phyloP scores from a whole-genome alignment of 805 yeast genomes.

The Myxozyma vanderwaltii region DNA sequence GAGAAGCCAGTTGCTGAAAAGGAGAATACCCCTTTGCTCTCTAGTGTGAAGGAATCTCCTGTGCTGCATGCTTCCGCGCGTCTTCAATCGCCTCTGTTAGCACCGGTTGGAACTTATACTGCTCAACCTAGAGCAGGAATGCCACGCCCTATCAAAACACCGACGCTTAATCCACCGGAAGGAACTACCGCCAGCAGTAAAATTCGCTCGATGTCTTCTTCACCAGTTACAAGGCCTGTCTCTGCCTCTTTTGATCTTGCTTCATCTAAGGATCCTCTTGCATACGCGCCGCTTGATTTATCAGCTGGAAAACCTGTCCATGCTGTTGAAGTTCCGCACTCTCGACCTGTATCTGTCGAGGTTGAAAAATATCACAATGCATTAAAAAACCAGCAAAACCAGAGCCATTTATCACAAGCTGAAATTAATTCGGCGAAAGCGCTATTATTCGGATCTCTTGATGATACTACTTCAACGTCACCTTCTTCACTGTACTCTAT shows the following conservation, averaged over 20 bases:
- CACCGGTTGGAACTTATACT: neutral
- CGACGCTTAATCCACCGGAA: neutral
- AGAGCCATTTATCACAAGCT: neutral
- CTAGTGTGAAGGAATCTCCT: neutral
- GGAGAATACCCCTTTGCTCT: too few species aligned
- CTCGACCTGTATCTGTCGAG: constrained; percentile 5
- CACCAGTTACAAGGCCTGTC: neutral
- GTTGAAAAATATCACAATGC: neutral
- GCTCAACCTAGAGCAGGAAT: constrained; percentile 2
- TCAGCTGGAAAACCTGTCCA: neutral
- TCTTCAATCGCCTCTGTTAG: neutral
- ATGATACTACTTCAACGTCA: neutral
- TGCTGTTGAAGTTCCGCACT: neutral
- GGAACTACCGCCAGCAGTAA: neutral
- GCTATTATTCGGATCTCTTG: constrained; percentile 1
- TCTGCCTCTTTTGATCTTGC: neutral
- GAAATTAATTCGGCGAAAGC: constrained; percentile 1
- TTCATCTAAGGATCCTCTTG: constrained; percentile 3
- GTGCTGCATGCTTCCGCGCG: neutral
- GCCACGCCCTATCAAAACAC: neutral
- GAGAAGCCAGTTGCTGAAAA: neutral
- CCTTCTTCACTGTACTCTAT: neutral
- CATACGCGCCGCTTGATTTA: neutral
- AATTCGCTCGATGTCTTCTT: neutral
- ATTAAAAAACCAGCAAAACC: neutral